Evolutionary conservation across 192 early-diverging fungal genomes (phyloP).

Genomic region (Piromyces sp.): DNA sequence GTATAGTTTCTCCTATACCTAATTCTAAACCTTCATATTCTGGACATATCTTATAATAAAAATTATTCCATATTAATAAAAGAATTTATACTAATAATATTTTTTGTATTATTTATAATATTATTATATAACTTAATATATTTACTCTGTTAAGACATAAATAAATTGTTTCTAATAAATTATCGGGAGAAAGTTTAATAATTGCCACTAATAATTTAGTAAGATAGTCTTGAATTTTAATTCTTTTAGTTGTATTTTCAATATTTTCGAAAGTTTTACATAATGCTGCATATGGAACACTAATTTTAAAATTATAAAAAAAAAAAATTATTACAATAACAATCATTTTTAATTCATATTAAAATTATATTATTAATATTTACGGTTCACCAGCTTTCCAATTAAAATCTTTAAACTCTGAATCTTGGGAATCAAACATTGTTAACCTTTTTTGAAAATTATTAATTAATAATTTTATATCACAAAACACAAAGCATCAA

Average conservation of each 20-base stretch:
- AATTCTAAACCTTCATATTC: constrained; percentile 93
- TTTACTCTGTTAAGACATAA: constrained; percentile 74
- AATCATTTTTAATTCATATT: too few species aligned
- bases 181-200: constrained; percentile 42
- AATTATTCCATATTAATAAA: too few species aligned
- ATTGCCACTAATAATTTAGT: constrained; percentile 50
- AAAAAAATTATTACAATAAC: too few species aligned
- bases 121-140: too few species aligned
- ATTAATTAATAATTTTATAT: too few species aligned
- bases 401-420: background rate
- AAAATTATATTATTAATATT: too few species aligned
- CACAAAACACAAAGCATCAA: too few species aligned
- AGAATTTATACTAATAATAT: too few species aligned
- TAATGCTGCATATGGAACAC: constrained; percentile 58
- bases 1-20: constrained; percentile 80
- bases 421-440: background rate
- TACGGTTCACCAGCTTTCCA: background rate
- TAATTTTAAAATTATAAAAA: too few species aligned
- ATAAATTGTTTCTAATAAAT: constrained; percentile 61
- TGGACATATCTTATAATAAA: constrained; percentile 45
- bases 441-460: background rate
- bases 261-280: constrained; percentile 81
- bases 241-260: constrained; percentile 72
- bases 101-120: too few species aligned
- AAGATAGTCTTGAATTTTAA: constrained; percentile 54